A percentile compares a stretch with the other conserved stretches of the same genome.
Evolutionary conservation across 768 basidiomycete species (phyloP).

Genomic region (Tylopilus plumbeoviolaceoides): DNA sequence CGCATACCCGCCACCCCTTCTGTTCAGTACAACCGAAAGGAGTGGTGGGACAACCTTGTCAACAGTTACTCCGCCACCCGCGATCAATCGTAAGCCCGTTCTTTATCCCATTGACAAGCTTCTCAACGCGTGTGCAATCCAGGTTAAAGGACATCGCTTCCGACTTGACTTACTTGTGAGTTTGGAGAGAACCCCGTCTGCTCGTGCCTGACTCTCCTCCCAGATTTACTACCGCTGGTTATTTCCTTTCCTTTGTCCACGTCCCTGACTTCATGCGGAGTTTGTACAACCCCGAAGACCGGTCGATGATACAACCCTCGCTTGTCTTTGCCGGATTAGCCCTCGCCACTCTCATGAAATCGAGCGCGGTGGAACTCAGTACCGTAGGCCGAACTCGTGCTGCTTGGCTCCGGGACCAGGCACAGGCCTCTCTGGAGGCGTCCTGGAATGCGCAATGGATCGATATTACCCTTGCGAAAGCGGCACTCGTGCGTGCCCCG

Average conservation of each 20-base stretch:
- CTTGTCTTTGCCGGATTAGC: conserved; percentile 68
- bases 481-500: conserved; percentile 52
- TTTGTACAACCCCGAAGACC: conserved; percentile 49
- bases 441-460: conserved; percentile 51
- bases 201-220: conserved; percentile 6
- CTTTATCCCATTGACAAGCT: neutral
- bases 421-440: conserved; percentile 49
- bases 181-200: neutral
- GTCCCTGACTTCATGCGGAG: conserved; percentile 48
- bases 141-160: conserved; percentile 47
- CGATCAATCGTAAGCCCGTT: conserved; percentile 38
- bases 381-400: conserved; percentile 54
- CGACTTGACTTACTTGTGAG: conserved; percentile 53
- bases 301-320: conserved; percentile 61
- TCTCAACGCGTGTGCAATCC: conserved; percentile 5
- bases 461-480: conserved; percentile 66
- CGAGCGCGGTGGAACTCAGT: conserved; percentile 62
- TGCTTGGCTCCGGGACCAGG: conserved; percentile 50
- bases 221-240: conserved; percentile 61
- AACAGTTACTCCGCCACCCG: conserved; percentile 37
- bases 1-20: conserved; percentile 28
- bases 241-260: conserved; percentile 70
- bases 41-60: conserved; percentile 50
- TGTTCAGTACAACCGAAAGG: conserved; percentile 32
- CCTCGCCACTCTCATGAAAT: conserved; percentile 66